These are phyloP conservation scores for Symbiodinium natans DNA, from an alignment of 73 alveolate species.

Conservation along the genomic window DNA sequence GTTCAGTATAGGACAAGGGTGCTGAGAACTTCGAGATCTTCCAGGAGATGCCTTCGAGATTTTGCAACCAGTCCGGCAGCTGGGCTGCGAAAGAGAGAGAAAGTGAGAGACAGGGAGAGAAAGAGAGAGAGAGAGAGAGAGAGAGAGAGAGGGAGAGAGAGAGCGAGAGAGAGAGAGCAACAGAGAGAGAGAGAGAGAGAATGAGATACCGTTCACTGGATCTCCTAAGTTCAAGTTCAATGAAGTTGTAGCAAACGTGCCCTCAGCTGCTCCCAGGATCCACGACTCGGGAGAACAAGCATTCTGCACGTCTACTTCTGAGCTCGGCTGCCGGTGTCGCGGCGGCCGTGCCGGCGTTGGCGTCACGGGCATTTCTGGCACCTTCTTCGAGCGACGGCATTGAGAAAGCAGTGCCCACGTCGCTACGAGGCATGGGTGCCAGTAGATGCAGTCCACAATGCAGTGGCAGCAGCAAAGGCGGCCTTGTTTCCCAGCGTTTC, in stretches of 20 bases:
- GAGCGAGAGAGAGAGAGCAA: no score
- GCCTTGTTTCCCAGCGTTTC: no score
- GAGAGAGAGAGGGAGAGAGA: no score
- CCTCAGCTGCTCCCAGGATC: background rate
- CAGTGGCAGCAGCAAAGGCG: no score
- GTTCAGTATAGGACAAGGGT: no score
- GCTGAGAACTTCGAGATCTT: no score
- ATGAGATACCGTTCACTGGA: no score
- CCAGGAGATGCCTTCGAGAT: constrained; percentile 7
- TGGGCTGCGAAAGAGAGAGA: background rate
- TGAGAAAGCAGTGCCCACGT: constrained; percentile 57
- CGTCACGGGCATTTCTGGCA: background rate
- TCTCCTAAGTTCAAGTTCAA: background rate
- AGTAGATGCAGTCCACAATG: no score
- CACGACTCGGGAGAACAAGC: background rate
- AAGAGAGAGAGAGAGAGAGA: no score
- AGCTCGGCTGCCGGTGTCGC: constrained; percentile 16
- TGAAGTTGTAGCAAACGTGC: no score
- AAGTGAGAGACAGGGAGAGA: no score
- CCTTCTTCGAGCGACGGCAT: constrained; percentile 53
- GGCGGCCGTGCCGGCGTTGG: background rate
- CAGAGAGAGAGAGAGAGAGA: no score
- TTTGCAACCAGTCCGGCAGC: constrained; percentile 17
- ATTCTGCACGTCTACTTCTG: background rate
- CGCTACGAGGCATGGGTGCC: constrained; percentile 15